Conservation (phyloP, 257 asterid genomes). For the Primulina eburnea region DNA sequence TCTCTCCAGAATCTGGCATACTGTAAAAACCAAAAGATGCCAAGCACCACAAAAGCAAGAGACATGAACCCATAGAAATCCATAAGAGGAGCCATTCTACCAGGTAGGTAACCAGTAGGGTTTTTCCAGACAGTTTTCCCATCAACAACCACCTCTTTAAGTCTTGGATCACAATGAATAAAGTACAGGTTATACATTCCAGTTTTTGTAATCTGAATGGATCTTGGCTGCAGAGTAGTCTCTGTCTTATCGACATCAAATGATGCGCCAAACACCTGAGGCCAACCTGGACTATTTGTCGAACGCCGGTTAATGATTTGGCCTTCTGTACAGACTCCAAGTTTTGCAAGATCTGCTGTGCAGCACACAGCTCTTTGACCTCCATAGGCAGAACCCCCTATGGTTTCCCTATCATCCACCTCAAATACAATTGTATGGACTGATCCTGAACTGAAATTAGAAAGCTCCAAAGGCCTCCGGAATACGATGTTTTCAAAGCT, state of each 20-base stretch:
- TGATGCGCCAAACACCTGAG: conserved; percentile 68
- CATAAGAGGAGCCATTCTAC: conserved; percentile 98
- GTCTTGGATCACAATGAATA: conserved; percentile 80
- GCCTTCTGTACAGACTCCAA: conserved; percentile 86
- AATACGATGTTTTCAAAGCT: conserved; percentile 80
- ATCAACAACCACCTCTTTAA: conserved; percentile 60
- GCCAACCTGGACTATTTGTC: conserved; percentile 80
- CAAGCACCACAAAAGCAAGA: conserved; percentile 75
- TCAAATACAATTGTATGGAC: conserved; percentile 76
- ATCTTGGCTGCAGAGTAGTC: conserved; percentile 52
- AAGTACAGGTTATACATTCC: conserved; percentile 96
- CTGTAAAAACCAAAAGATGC: conserved; percentile 93
- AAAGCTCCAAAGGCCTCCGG: conserved; percentile 65
- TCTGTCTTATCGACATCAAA: conserved; percentile 52
- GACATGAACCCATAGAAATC: conserved; percentile 85
- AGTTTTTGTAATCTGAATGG: conserved; percentile 70
- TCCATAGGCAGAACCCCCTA: conserved; percentile 95
- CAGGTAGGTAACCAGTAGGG: conserved; percentile 89
- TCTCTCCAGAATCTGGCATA: conserved; percentile 90
- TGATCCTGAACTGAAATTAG: conserved; percentile 68
- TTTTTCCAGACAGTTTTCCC: conserved; percentile 97
- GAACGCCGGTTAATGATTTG: conserved; percentile 82
- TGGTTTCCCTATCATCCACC: conserved; percentile 82
- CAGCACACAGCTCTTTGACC: conserved; percentile 98
- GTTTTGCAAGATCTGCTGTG: conserved; percentile 85